Conservation (phyloP, 108 stramenopile species). For the Schizochytrium sp. region DNA sequence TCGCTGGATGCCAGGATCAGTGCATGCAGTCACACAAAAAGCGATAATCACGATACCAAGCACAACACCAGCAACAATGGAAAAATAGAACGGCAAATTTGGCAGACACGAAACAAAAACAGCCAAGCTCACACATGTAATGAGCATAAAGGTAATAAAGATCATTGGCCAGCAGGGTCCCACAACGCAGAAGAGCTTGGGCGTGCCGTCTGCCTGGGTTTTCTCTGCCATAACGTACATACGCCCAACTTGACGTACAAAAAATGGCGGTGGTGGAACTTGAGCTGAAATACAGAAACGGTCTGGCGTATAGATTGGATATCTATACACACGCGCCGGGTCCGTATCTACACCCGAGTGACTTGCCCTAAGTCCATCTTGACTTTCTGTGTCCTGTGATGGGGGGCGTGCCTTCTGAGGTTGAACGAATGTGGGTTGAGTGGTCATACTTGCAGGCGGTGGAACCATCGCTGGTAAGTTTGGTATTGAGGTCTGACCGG, state of each 20-base stretch:
- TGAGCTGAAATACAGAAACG: constrained; percentile 8
- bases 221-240: constrained; percentile 35
- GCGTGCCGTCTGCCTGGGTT: neutral
- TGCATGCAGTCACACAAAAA: constrained; percentile 75
- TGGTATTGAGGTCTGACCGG: no score
- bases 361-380: no score
- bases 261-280: constrained; percentile 30
- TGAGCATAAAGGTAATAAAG: constrained; percentile 86
- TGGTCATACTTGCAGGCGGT: no score
- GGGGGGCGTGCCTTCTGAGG: no score
- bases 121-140: constrained; percentile 75
- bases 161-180: constrained; percentile 96
- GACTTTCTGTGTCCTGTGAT: no score
- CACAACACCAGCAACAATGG: constrained; percentile 54
- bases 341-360: neutral
- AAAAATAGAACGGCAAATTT: constrained; percentile 65
- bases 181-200: constrained; percentile 54
- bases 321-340: constrained; percentile 33
- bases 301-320: constrained; percentile 47
- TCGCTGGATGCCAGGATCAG: constrained; percentile 79
- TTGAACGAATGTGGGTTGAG: no score
- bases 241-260: constrained; percentile 23
- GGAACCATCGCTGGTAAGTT: no score
- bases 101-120: constrained; percentile 65
- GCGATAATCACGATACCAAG: constrained; percentile 70